Base-by-base conservation (phyloP, 2,329 filamentous ascomycete species). In the Colletotrichum sp. region DNA sequence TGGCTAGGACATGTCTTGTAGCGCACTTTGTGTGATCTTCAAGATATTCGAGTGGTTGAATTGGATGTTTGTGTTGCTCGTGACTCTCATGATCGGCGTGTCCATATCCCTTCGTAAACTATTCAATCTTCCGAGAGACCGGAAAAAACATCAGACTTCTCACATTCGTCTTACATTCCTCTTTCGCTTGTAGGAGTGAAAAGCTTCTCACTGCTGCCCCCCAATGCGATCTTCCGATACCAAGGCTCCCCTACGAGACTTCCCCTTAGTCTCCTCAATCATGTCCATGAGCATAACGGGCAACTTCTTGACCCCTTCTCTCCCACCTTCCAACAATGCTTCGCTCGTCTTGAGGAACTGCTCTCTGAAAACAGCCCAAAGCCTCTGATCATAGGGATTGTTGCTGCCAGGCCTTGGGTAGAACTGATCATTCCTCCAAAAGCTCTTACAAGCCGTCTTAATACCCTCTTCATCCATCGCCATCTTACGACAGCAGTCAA, bases 61-160 rank as follows among this genome's bases (percentile, higher is more conserved):
- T 6, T 6, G 0, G 0, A 5, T 52, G 0, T 19, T 8, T 3
- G n/a, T 22, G 44, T 4, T 2, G 11, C n/a, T 22, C 19, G 2
- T 8, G 11, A 8, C n/a, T 22, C n/a, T 22, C n/a, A 49, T 13
- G 8, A 13, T 49, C 19, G 44, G 19, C 6, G 44, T 49, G 6
- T 22, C 3, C 19, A 22, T 22, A 4, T 16, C 11, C n/a, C 44
- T 13, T 22, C 19, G 11, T 22, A 12, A 49, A 4, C 9, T 49
- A 6, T 22, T 12, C 19, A 49, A n/a, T 22, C 19, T 49, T 22
- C 19, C 11, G 44, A n/a, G 5, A 49, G 7, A 49, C 3, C 11
- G 22, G 5, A 49, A 49, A 49, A 22, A 8, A 7, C 11, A 49
- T 12, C 44, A 3, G 19, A 22, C 9, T n/a, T 12, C 44, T 49